Conservation (phyloP, 768 basidiomycete species). For the Multifurca ochricompacta region DNA sequence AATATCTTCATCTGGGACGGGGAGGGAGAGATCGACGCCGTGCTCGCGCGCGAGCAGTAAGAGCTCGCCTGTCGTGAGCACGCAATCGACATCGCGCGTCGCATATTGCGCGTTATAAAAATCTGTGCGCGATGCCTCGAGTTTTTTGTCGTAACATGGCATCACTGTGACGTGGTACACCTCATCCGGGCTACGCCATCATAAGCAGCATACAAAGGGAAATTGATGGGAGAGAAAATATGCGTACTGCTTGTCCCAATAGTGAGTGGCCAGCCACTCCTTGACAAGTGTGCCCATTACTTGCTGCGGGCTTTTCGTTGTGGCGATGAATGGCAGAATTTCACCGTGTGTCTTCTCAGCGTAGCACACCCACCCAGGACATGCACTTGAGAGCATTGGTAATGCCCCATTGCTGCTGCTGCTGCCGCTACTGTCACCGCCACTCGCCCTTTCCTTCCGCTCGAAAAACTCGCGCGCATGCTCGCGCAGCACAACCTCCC, state of each 20-base stretch:
- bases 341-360: constrained; percentile 96
- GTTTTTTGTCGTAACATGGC: constrained; percentile 99
- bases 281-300: constrained; percentile 93
- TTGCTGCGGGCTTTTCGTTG: constrained; percentile 88
- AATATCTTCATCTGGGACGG: constrained; percentile 44
- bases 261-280: constrained; percentile 59
- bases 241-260: constrained; percentile 59
- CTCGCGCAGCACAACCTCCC: constrained; percentile 78
- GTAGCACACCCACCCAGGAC: constrained; percentile 99
- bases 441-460: constrained; percentile 29
- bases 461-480: constrained; percentile 77
- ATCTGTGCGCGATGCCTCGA: constrained; percentile 92
- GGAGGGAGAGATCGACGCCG: constrained; percentile 61
- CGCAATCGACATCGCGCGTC: constrained; percentile 93
- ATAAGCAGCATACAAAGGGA: neutral
- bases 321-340: constrained; percentile 84
- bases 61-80: constrained; percentile 93
- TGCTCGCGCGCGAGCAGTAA: constrained; percentile 78
- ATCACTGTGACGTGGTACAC: constrained; percentile 97
- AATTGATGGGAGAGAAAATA: constrained; percentile 16
- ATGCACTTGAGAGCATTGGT: constrained; percentile 88
- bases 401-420: constrained; percentile 33
- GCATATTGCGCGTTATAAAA: constrained; percentile 74
- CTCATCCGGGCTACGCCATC: constrained; percentile 65
- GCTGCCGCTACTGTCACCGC: constrained; percentile 9